Base-by-base conservation (phyloP, 2,329 filamentous ascomycete genomes). In the Cyclaneusma minus region DNA sequence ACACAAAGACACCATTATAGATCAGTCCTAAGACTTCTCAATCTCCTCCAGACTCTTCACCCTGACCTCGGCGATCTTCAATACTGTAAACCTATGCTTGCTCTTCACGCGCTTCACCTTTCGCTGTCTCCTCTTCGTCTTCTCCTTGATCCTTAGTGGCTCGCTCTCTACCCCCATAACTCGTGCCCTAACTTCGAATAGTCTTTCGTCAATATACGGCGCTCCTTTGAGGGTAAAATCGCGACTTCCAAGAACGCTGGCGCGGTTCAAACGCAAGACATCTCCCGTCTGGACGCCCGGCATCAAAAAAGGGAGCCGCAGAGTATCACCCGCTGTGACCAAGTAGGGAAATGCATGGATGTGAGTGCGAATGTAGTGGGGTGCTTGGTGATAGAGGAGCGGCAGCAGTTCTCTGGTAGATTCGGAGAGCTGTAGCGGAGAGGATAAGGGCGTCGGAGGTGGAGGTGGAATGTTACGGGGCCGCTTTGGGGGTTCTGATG, bases 31-130 rank as follows among this genome's bases (percentile, higher is more conserved):
- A n/a, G n/a, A n/a, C n/a, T n/a, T n/a, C 34, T 53, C 51, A 27
- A 59, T 43, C 26, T 60, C 54, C 25, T 55, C 55, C 25, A 49
- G 35, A 13, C 41, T 45, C 37, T 61, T 60, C 15, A 49, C 29
- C 25, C 35, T 75, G 35, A 95, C 48, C 54, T 95, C 81, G 47
- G 78, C 77, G 36, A 98, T 78, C 45, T 74, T 66, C 52, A 98
- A 47, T 13, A 93, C 68, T 3, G 89, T 98, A 52, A 79, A 93
- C 44, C 69, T 65, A 49, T 92, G 82, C 66, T 98, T 94, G 61
- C 83, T 94, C 58, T 65, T 76, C 7, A 89, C 77, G 32, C 66
- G 70, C 60, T 73, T 82, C 25, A 68, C 64, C 47, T 77, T 64
- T 45, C 81, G 60, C 51, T 77, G 77, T 44, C 70, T 79, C 60